Base-by-base conservation (phyloP, 345 rosid species). In the Hirschfeldia incana region DNA sequence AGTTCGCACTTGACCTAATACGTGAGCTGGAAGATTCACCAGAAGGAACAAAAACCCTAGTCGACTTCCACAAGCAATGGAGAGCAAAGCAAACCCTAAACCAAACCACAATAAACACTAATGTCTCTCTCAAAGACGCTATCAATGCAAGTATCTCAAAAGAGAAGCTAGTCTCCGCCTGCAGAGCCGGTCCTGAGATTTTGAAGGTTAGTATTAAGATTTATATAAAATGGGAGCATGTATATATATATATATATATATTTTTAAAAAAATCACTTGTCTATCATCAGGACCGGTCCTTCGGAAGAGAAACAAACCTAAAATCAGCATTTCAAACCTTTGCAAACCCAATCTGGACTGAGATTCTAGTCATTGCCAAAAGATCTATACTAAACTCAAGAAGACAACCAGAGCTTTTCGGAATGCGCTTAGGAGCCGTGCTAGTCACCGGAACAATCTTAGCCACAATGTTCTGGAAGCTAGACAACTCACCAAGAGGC, bases 351-450 rank as follows among this genome's bases (percentile, higher is more conserved):
- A 21, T 82, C 7, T 92, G 95, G 98, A 86, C 71, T 1, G 98
- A 92, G 78, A 90, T 91, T 81, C 37, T 86, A 0, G 94, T 92
- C 9, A 85, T 92, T n/a, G 86, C 89, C 0, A 89, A 80, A 73
- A 77, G 98, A 68, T 85, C 97, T 0, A 44, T 90, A 1, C 84
- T 58, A 9, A 94, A 94, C 80, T 91, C 98, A 17, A 76, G 84
- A 66, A 85, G 98, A 83, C 84, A 85, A 91, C 98, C 98, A 0
- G 98, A 94, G 67, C 79, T 93, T 0, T 92, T 91, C 30, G 94
- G 92, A 8, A 84, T 87, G 67, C 89, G 98, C 8, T 75, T 94
- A 2, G 96, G 90, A 6, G 93, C 96, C 3, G 90, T 94, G 27
- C 61, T 90, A 21, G 79, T 94, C 5, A 94, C 98, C 0, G 98